Base-by-base conservation (phyloP, 768 basidiomycete genomes). In the Cystobasidium ongulense region DNA sequence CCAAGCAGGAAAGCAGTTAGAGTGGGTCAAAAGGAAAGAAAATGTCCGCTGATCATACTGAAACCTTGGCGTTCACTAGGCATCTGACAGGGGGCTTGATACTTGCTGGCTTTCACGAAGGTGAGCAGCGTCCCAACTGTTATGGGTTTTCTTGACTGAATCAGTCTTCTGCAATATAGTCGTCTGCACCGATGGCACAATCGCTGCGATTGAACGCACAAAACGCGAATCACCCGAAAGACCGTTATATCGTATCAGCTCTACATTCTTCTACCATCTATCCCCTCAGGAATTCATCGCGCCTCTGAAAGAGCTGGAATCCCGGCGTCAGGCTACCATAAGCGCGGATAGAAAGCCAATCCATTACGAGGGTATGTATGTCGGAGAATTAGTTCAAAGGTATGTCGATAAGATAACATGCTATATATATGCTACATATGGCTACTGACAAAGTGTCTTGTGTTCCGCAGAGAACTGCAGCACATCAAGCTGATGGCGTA, bases 241-340 rank as follows among this genome's bases (percentile, higher is more conserved):
- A n/a, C 94, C 94, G 15, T 83, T 89, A 39, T 91, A 94, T 76
- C 88, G 94, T n/a, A 93, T 98, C 76, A 94, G 92, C 1, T 94
- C 91, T 1, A 97, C 93, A 0, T 93, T 94, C 81, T 96, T 96
- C 84, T 95, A 90, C 90, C 92, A 93, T 79, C 85, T 96, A 15
- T 90, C 88, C 0, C 92, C 92, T 0, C 90, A 93, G 80, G 87
- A 86, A 73, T 87, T 90, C 64, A 84, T 93, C n/a, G 82, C 81
- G 8, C 87, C 90, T 0, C 82, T 94, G 25, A 77, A 80, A 11
- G 81, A 82, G 5, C 85, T 84, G 36, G 86, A 87, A 1, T 82
- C 82, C 17, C 80, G 79, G 8, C 76, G 87, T 41, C 82, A 84
- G 61, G 81, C 84, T 11, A 81, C 84, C 29, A 75, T 82, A n/a